A percentile compares a stretch with the other conserved stretches of the same genome.
Evolutionary conservation across 176 grass and related monocot species (phyloP).

Genomic region (Cymbopogon citratus): DNA sequence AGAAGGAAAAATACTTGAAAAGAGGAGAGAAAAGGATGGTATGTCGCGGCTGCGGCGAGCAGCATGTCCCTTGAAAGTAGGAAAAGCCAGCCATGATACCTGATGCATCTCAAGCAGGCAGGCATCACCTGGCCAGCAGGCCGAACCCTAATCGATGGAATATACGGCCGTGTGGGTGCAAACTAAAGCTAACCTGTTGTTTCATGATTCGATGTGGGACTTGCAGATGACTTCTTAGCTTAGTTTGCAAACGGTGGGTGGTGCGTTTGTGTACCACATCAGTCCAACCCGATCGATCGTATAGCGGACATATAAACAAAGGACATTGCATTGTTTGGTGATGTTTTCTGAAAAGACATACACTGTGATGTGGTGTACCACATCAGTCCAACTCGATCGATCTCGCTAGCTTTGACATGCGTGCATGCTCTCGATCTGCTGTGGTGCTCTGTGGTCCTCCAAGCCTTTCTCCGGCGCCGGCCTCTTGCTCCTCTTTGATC

Average conservation of each 20-base stretch:
- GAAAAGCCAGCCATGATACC: conserved; percentile 5
- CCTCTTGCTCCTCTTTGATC: background rate
- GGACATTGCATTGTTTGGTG: background rate
- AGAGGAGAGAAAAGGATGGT: background rate
- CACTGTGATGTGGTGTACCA: background rate
- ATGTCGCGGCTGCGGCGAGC: conserved; percentile 47
- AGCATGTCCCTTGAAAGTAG: conserved; percentile 56
- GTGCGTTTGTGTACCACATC: background rate
- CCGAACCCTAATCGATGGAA: conserved; percentile 37
- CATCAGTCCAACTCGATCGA: too few species aligned
- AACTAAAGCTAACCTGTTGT: background rate
- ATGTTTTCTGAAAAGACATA: conserved; percentile 23
- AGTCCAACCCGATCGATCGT: background rate
- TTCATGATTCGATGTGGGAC: background rate
- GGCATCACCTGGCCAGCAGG: conserved; percentile 14
- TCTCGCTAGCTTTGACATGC: background rate
- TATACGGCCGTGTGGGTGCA: conserved; percentile 15
- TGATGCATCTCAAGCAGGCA: background rate
- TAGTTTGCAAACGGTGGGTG: background rate
- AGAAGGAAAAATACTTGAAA: background rate
- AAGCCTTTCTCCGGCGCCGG: background rate
- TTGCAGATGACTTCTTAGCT: background rate
- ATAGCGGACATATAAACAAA: background rate
- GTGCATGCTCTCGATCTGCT: background rate
- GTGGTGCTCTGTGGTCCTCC: background rate